A percentile compares a stretch with the other conserved stretches of the same genome.
Evolutionary conservation across 805 yeast genomes (phyloP).

Genomic region (Torulaspora indica): DNA sequence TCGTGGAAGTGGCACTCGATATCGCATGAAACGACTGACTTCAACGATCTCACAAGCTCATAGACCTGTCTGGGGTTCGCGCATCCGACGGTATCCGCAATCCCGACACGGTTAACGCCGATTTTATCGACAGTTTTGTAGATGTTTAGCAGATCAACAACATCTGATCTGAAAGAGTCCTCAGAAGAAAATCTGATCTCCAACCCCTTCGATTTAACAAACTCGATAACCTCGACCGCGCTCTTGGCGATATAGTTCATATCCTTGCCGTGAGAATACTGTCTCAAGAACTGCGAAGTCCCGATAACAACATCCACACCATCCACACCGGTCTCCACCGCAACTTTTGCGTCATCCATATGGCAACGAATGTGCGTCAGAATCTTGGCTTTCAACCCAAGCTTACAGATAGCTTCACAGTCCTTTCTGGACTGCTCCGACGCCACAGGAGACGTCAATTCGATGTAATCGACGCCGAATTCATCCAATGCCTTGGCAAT

Average conservation of each 20-base stretch:
- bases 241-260: slow-evolving; percentile 95
- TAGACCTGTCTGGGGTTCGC: slow-evolving; percentile 99
- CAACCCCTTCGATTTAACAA: slow-evolving; percentile 91
- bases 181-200: slow-evolving; percentile 96
- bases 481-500: slow-evolving; percentile 96
- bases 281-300: slow-evolving; percentile 89
- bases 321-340: slow-evolving; percentile 97
- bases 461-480: slow-evolving; percentile 97
- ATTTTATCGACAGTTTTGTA: slow-evolving; percentile 95
- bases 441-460: slow-evolving; percentile 97
- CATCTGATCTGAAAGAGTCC: slow-evolving; percentile 95
- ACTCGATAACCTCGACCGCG: slow-evolving; percentile 95
- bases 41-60: slow-evolving; percentile 89
- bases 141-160: slow-evolving; percentile 90
- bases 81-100: slow-evolving; percentile 98
- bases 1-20: slow-evolving; percentile 98
- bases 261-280: slow-evolving; percentile 96
- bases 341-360: slow-evolving; percentile 97
- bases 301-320: slow-evolving; percentile 99
- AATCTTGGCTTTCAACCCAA: slow-evolving; percentile 94
- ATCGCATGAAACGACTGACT: slow-evolving; percentile 90
- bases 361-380: slow-evolving; percentile 96
- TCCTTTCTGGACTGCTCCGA: slow-evolving; percentile 88
- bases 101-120: slow-evolving; percentile 98
- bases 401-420: slow-evolving; percentile 97